phyloP scores from a whole-genome alignment of 2,329 filamentous ascomycete species.

The Ophiocordyceps sinensis region DNA sequence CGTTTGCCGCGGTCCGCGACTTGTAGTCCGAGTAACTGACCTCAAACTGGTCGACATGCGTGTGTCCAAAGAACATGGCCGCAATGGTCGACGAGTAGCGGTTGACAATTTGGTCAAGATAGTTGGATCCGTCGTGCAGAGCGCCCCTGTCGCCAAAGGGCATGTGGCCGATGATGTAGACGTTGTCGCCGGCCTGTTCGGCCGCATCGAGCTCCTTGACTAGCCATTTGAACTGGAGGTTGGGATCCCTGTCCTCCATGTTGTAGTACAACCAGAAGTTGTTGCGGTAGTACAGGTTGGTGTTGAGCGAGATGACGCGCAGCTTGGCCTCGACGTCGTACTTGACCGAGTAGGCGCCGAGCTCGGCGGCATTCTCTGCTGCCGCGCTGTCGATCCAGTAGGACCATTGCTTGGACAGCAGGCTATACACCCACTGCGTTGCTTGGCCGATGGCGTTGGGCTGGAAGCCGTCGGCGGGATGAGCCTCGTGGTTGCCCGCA shows the following conservation, averaged over 20 bases:
- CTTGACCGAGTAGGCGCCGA: slow-evolving; percentile 34
- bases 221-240: slow-evolving; percentile 37
- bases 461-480: slow-evolving; percentile 35
- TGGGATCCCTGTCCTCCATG: slow-evolving; percentile 30
- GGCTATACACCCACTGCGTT: slow-evolving; percentile 37
- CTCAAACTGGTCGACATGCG: slow-evolving; percentile 41
- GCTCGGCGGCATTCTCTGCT: slow-evolving; percentile 16
- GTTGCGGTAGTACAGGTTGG: slow-evolving; percentile 40
- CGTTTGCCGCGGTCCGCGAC: slow-evolving; percentile 24
- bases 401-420: slow-evolving; percentile 30
- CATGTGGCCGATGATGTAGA: slow-evolving; percentile 45
- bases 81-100: slow-evolving; percentile 39
- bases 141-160: slow-evolving; percentile 34
- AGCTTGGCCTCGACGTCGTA: slow-evolving; percentile 27
- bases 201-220: slow-evolving; percentile 36
- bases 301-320: slow-evolving; percentile 44
- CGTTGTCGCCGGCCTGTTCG: slow-evolving; percentile 34
- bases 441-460: slow-evolving; percentile 20
- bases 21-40: slow-evolving; percentile 36
- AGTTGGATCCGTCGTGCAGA: slow-evolving; percentile 36
- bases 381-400: slow-evolving; percentile 27
- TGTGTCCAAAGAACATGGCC: slow-evolving; percentile 43
- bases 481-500: slow-evolving; percentile 41
- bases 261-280: slow-evolving; percentile 41
- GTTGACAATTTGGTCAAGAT: slow-evolving; percentile 37